Evolutionary conservation across 2,329 filamentous ascomycete species (phyloP).

Genomic region (Proliferodiscus dingleyae): DNA sequence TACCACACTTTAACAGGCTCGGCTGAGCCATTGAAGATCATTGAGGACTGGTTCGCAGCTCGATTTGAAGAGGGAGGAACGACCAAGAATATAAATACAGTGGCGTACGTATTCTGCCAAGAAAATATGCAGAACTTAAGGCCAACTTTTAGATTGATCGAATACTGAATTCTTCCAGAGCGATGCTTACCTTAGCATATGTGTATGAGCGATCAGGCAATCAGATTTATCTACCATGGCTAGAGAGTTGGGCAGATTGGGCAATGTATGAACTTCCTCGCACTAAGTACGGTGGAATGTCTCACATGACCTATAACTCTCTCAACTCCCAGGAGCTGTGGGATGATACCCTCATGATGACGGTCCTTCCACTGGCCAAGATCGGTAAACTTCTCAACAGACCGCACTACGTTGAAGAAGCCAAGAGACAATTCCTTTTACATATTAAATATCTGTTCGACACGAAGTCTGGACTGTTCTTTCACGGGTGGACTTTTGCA

Average conservation of each 20-base stretch:
- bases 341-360: slow-evolving; percentile 90
- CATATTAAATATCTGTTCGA: slow-evolving; percentile 79
- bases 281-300: slow-evolving; percentile 57
- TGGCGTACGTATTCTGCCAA: slow-evolving; percentile 43
- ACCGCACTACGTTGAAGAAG: slow-evolving; percentile 71
- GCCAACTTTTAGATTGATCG: neutral
- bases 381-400: slow-evolving; percentile 60
- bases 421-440: slow-evolving; percentile 70
- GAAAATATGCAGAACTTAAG: neutral
- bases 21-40: slow-evolving; percentile 54
- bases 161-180: slow-evolving; percentile 23
- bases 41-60: slow-evolving; percentile 67
- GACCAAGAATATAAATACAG: slow-evolving; percentile 83
- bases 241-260: slow-evolving; percentile 80
- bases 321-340: slow-evolving; percentile 72
- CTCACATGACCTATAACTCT: slow-evolving; percentile 29
- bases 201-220: slow-evolving; percentile 73
- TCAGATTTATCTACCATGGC: slow-evolving; percentile 66
- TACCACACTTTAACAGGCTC: slow-evolving; percentile 71
- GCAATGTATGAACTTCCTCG: slow-evolving; percentile 68
- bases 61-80: slow-evolving; percentile 52
- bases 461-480: slow-evolving; percentile 66
- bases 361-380: slow-evolving; percentile 73
- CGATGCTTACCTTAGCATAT: slow-evolving; percentile 69
- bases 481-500: slow-evolving; percentile 77